phyloP scores from a whole-genome alignment of 768 basidiomycete species.

The Vararia minispora region DNA sequence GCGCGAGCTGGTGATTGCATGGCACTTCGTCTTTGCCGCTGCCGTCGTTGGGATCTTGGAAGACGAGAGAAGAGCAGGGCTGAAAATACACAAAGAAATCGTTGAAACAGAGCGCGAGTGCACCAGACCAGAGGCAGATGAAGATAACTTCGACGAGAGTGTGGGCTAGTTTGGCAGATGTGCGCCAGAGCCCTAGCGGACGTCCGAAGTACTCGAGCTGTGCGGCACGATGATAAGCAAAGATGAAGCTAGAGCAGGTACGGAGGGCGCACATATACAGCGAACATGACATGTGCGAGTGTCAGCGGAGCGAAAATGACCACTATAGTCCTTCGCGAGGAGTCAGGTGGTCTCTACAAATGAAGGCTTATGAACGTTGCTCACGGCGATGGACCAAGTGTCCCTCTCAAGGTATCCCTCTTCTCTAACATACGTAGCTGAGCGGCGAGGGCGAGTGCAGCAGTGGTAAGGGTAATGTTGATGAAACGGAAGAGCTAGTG shows the following conservation, averaged over 20 bases:
- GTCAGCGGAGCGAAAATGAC: slow-evolving; percentile 82
- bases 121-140: slow-evolving; percentile 90
- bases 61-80: slow-evolving; percentile 52
- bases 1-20: slow-evolving; percentile 65
- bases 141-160: slow-evolving; percentile 83
- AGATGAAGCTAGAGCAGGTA: slow-evolving; percentile 2
- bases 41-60: slow-evolving; percentile 29
- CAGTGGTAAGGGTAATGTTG: slow-evolving; percentile 74
- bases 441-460: slow-evolving; percentile 71
- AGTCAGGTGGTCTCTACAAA: slow-evolving; percentile 1
- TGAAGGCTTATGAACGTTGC: slow-evolving; percentile 19
- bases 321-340: slow-evolving; percentile 48
- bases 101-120: slow-evolving; percentile 80
- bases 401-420: slow-evolving; percentile 42
- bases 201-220: slow-evolving; percentile 90
- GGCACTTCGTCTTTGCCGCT: slow-evolving; percentile 45
- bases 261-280: slow-evolving; percentile 60
- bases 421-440: slow-evolving; percentile 54
- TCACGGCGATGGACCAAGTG: slow-evolving; percentile 75
- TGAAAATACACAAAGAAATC: slow-evolving; percentile 85
- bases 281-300: slow-evolving; percentile 72
- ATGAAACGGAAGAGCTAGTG: slow-evolving; percentile 70
- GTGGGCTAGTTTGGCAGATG: slow-evolving; percentile 76
- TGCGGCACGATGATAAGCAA: slow-evolving; percentile 11
- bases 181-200: slow-evolving; percentile 86